Base-by-base conservation (phyloP, 2,329 filamentous ascomycete genomes). In the Penicillium hordei region DNA sequence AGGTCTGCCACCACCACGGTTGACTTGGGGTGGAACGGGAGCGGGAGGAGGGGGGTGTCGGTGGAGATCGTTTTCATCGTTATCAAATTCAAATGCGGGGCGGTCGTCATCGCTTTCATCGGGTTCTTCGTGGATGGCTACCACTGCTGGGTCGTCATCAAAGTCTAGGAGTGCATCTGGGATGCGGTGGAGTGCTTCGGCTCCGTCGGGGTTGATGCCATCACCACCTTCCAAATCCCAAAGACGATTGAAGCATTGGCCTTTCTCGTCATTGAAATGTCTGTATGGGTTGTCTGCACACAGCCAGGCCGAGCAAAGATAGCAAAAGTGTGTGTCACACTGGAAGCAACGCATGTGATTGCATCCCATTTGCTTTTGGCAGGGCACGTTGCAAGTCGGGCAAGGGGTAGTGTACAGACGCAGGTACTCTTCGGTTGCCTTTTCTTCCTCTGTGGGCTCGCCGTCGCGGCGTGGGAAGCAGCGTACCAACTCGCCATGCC, bases 281-380 rank as follows among this genome's bases (percentile, higher is more conserved):
- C 82, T 78, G 70, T 97, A 97, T 1, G 93, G 93, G 65, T 96
- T 94, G 19, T 78, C 81, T 0, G 89, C 85, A 55, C 88, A 83
- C 42, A 99, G 82, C 89, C 91, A 97, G n/a, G 87, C 83, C 0
- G 89, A 89, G 71, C 94, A 97, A 1, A 97, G 83, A 66, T 97
- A 97, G 78, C 94, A 99, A 72, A 97, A 97, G 74, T 97, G 93
- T 2, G 91, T 89, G 51, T 88, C 82, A 79, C 94, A 99, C 62
- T 90, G 87, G 73, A 89, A 91, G 76, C 93, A 97, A 49, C 88
- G 90, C 92, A 97, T 97, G 75, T 97, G 93, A 75, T 97, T 97
- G 81, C 94, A 99, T 39, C 94, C 94, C 70, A 90, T 87, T 1
- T 89, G 91, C 80, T 99, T 99, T 72, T 96, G 91, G 23, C 88